Evolutionary conservation across 2,329 filamentous ascomycete genomes (phyloP), one percentile per base, ranked within the genome.

Genomic region (Cercospora beticola): DNA sequence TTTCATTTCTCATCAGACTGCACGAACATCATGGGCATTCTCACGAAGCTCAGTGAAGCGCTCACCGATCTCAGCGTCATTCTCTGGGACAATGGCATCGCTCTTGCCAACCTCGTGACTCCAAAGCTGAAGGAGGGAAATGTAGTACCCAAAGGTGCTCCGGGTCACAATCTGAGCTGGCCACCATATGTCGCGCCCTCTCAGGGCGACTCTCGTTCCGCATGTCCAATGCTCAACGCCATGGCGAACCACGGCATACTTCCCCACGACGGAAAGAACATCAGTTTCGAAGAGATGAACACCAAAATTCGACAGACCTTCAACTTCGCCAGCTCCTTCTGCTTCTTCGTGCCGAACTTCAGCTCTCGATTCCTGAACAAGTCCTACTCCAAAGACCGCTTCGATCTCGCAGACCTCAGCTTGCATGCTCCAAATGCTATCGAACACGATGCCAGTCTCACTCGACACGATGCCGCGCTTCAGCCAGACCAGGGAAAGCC

Each of bases 81-180:
- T 52, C 70, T 73, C 52, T 81, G 79, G 79, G 80, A 82, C 72
- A 79, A 80, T 65, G 72, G 71, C 52, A 74, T 81, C 58, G 79
- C 80, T 65, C 65, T 80, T 59, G 74, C 79, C 31, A 82, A 82
- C 67, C 70, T 80, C 33, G 36, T 81, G 30, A 77, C 78, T 33
- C 79, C 80, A 16, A 75, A 78, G 46, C 75, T 75, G 66, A 79
- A 80, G 63, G 72, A 76, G 57, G 79, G 78, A 43, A 71, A 77
- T 57, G 78, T 82, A 26, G 74, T 82, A 8, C 79, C 79, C 4
- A 65, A 74, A 28, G 76, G 78, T 23, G 68, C 72, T 14, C 74
- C 79, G 2, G 80, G 80, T 3, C 77, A 81, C 57, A 70, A 74
- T 59, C 72, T 77, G n/a, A 75, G 71, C 49, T 80, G 79, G 43